Evolutionary conservation across 768 basidiomycete species (phyloP), one percentile per base, ranked within the genome.

Genomic region (Mrakia blollopis): DNA sequence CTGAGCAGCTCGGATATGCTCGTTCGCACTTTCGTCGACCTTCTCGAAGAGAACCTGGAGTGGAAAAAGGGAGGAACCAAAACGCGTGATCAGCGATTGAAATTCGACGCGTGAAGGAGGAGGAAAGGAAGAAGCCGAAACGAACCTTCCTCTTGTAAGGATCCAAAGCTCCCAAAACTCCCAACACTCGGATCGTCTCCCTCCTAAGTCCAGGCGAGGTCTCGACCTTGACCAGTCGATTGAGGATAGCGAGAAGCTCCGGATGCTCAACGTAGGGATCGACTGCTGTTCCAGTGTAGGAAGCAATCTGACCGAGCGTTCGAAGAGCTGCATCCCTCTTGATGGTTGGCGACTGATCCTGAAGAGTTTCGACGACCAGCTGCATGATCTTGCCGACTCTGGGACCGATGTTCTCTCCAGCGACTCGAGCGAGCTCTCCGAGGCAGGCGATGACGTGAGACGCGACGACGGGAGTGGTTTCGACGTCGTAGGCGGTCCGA

Each of bases 291-390:
- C 94, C 94, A 0, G 96, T 94, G 83, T 93, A 95, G 11, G 93
- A 93, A 80, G 94, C 96, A 16, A 99, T 87, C 84, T 98, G 97
- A 2, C 97, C 97, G 30, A 99, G 88, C 0, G 97, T 94, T 78
- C 91, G 91, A 50, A 99, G 85, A 6, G 97, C 95, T 57, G 97
- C 94, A 82, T 98, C 94, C 62, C 97, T 89, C 84, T 97, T 98
- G 77, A 78, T 78, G 44, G 73, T 78, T 35, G 76, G 76, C 35
- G 77, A 74, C 28, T 80, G 74, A 82, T 98, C 97, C n/a, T 91
- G 90, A 25, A 99, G 87, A 80, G 92, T 90, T 11, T 90, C 85
- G 77, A 98, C 90, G 81, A 98, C 92, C 63, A 97, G 90, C 70
- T 90, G 86, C 91, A 99, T 93, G 75, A 98, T 88, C 74, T 92